Evolutionary conservation across 1,284 basidiomycete genomes (phyloP), one percentile per base, ranked within the genome.

Genomic region (Fomitopsis betulina): DNA sequence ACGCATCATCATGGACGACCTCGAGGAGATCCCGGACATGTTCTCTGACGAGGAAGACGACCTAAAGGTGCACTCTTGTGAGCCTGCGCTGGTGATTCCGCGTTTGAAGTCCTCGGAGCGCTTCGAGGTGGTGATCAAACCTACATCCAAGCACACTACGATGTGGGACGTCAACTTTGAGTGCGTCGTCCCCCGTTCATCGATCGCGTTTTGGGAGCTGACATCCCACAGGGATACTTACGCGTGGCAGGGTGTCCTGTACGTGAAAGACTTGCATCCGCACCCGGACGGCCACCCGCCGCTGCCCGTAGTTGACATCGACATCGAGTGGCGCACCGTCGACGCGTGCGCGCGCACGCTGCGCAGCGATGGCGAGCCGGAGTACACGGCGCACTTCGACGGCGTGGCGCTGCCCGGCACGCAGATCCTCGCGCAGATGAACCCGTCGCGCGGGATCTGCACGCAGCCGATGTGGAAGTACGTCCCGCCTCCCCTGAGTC

Each of bases 211-310:
- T n/a, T n/a, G n/a, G n/a, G n/a, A n/a, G n/a, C 12, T 23, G 33
- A 37, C 27, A 10, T n/a, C 0, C 5, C 30, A 3, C 45, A 66
- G 65, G 1, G 59, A 61, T 35, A 54, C 55, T 0, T 66, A 61
- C 39, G 60, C 62, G 4, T 64, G 63, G 60, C 52, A 58, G 5
- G 63, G 62, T 25, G 56, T 59, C 13, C 56, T 66, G n/a, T 53
- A 58, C 39, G 25, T 66, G 6, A 57, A 37, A 32, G 63, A 66
- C 57, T 10, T 45, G 3, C 61, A 64, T 57, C 56, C 61, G 21
- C 47, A 57, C 10, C 54, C 57, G 3, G 59, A 50, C 50, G 57
- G 57, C 40, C 55, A 54, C 23, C 62, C 61, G 5, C 59, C 58
- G 6, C 57, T 58, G 53, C 54, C 53, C 56, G 57, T 64, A 52